Conservation (phyloP, 345 rosid species). For the Balakata baccata region DNA sequence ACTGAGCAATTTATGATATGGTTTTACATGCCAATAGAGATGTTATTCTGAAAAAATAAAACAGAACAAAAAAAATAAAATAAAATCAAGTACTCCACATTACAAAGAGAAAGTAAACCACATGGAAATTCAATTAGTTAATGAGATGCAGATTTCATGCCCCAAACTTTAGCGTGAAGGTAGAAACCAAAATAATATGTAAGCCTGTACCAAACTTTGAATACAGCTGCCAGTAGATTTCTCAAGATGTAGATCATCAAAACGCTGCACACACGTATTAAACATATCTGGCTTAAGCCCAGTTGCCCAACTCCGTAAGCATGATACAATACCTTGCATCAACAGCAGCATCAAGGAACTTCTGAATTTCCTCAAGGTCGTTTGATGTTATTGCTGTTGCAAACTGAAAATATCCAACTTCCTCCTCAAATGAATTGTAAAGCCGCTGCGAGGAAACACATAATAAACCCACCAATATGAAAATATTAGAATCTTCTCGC, state of each 20-base stretch:
- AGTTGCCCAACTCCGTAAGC: constrained; percentile 11
- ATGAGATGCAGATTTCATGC: neutral
- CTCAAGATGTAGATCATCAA: neutral
- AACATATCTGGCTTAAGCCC: neutral
- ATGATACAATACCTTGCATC: constrained; percentile 60
- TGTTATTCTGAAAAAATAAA: neutral
- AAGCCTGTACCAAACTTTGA: neutral
- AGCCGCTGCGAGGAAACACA: constrained; percentile 50
- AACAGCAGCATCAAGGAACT: constrained; percentile 82
- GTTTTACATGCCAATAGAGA: neutral
- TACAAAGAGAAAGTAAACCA: neutral
- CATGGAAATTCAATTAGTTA: neutral
- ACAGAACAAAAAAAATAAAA: neutral
- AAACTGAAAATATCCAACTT: constrained; percentile 78
- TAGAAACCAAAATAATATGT: neutral
- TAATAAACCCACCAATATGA: neutral
- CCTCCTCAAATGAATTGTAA: constrained; percentile 72
- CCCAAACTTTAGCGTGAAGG: neutral
- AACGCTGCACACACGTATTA: neutral
- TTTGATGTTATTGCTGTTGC: constrained; percentile 78
- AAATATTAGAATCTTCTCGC: neutral
- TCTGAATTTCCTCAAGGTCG: constrained; percentile 91
- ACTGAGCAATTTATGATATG: neutral
- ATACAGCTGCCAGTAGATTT: neutral
- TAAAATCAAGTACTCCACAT: neutral